phyloP scores from a whole-genome alignment of 768 basidiomycete species.

The Agaricus sinodeliciosus region DNA sequence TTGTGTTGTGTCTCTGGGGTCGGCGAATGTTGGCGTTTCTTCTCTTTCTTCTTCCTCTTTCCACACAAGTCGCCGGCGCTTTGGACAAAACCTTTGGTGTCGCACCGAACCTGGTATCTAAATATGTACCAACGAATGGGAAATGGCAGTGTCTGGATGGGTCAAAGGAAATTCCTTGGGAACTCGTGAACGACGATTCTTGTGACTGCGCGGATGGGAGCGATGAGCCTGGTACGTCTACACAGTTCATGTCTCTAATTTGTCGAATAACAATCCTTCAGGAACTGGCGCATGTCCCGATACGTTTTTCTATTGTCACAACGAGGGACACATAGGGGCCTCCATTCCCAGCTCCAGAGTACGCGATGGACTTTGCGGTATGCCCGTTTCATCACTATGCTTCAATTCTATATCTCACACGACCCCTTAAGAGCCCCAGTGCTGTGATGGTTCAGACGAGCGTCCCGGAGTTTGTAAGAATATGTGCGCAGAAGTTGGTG shows the following conservation, averaged over 20 bases:
- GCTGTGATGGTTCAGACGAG: conserved; percentile 97
- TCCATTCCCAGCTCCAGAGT: conserved; percentile 77
- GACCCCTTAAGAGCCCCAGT: conserved; percentile 62
- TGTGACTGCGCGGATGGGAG: conserved; percentile 95
- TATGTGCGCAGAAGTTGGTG: conserved; percentile 70
- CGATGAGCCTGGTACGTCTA: conserved; percentile 76
- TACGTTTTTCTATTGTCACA: conserved; percentile 75
- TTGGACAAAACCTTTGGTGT: conserved; percentile 52
- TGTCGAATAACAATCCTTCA: conserved; percentile 19
- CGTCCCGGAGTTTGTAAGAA: conserved; percentile 72
- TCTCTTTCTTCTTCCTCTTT: conserved; percentile 36
- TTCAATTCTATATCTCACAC: conserved; percentile 12
- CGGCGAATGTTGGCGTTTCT: conserved; percentile 45
- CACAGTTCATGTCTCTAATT: not conserved
- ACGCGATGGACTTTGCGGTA: conserved; percentile 90
- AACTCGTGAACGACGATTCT: conserved; percentile 87
- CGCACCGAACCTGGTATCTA: conserved; percentile 42
- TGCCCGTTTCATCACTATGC: conserved; percentile 18
- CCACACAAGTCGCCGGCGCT: conserved; percentile 32
- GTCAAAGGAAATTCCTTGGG: conserved; percentile 70
- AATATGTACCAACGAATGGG: conserved; percentile 47
- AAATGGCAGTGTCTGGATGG: conserved; percentile 82
- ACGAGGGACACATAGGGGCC: conserved; percentile 82
- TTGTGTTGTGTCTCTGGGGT: not conserved
- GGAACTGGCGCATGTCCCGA: conserved; percentile 83